Evolutionary conservation across 2,329 filamentous ascomycete species (phyloP).

Genomic region (Thielaviopsis euricoi): DNA sequence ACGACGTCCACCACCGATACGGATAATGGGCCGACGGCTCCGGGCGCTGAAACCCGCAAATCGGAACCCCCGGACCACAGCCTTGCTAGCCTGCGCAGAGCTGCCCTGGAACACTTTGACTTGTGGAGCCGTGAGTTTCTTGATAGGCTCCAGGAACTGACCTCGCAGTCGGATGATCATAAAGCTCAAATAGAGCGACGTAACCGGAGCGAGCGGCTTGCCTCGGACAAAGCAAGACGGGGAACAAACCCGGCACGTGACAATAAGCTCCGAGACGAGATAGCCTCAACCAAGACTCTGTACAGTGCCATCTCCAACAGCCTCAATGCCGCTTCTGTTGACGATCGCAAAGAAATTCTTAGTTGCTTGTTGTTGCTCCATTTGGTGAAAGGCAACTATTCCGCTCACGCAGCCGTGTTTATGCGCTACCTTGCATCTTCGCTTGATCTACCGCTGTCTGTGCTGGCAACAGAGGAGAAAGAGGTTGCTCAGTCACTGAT

Average conservation of each 20-base stretch:
- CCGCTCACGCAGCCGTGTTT: conserved; percentile 53
- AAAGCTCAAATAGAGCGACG: conserved; percentile 31
- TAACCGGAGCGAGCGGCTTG: conserved; percentile 26
- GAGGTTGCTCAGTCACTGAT: conserved; percentile 63
- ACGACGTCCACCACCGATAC: conserved; percentile 10
- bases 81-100: conserved; percentile 12
- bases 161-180: conserved; percentile 17
- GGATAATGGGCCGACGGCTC: not conserved
- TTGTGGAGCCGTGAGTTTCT: conserved; percentile 9
- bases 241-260: conserved; percentile 20
- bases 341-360: conserved; percentile 45
- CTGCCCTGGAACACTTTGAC: conserved; percentile 8
- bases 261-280: conserved; percentile 18
- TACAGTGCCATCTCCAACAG: conserved; percentile 38
- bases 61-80: not conserved
- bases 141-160: conserved; percentile 7
- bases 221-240: not conserved
- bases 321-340: conserved; percentile 36
- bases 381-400: conserved; percentile 57
- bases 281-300: conserved; percentile 30
- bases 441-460: conserved; percentile 42
- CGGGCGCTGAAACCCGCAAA: conserved; percentile 10
- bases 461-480: conserved; percentile 53
- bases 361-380: conserved; percentile 56
- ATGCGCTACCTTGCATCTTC: conserved; percentile 52